phyloP scores from a whole-genome alignment of 768 basidiomycete genomes.

The Boletus pseudopeckii region DNA sequence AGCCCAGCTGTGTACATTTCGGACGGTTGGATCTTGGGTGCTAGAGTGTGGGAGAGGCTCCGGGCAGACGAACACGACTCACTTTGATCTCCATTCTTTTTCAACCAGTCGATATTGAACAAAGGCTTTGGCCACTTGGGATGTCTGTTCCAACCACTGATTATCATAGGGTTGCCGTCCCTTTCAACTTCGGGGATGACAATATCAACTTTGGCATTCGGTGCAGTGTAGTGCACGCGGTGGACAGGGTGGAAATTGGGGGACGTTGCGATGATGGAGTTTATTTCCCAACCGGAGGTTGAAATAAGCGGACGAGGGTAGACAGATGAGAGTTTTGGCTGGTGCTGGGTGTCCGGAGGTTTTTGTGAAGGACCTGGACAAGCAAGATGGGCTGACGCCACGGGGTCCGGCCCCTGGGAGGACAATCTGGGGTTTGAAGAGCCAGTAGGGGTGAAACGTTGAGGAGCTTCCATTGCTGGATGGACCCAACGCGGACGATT shows the following conservation, averaged over 20 bases:
- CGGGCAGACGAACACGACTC: not conserved
- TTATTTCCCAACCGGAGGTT: constrained; percentile 51
- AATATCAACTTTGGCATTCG: constrained; percentile 26
- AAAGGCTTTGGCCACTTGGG: constrained; percentile 50
- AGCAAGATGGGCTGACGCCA: not conserved
- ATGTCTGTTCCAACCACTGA: constrained; percentile 57
- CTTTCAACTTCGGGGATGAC: constrained; percentile 46
- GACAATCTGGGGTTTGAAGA: not conserved
- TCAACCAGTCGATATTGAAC: constrained; percentile 58
- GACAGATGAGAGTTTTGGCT: not conserved
- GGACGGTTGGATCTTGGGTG: constrained; percentile 51
- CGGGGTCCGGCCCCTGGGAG: constrained; percentile 8
- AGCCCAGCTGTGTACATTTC: constrained; percentile 57
- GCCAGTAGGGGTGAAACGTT: not conserved
- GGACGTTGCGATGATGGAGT: constrained; percentile 36
- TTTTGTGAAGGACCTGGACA: not conserved
- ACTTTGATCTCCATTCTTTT: constrained; percentile 32
- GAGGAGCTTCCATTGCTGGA: not conserved
- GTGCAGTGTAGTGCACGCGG: constrained; percentile 33
- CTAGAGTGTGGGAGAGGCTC: constrained; percentile 6
- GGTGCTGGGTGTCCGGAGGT: not conserved
- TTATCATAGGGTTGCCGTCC: constrained; percentile 57
- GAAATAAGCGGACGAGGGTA: constrained; percentile 28
- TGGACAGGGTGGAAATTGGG: constrained; percentile 42
- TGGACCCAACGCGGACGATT: not conserved